Conservation (phyloP, 164 flowering plant species). For the Buxus sempervirens region DNA sequence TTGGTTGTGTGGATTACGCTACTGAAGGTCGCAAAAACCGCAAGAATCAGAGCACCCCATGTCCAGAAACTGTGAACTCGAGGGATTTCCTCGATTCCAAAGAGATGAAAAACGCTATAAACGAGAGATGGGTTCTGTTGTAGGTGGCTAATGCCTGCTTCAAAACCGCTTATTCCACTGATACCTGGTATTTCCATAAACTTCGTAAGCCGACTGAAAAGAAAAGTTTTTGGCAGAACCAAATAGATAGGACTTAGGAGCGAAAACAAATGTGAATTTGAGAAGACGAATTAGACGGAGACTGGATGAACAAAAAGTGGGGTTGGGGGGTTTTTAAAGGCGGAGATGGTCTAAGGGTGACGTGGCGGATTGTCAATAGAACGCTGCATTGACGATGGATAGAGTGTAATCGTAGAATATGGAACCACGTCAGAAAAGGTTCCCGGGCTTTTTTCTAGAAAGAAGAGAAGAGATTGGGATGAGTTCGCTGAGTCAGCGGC, state of each 20-base stretch:
- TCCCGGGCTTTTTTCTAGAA: neutral
- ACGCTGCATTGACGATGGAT: too few relatives aligned
- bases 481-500: neutral
- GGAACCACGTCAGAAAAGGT: neutral
- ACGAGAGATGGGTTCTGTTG: conserved; percentile 38
- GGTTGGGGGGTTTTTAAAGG: conserved; percentile 6
- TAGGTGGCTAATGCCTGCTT: conserved; percentile 38
- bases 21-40: conserved; percentile 42
- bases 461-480: neutral
- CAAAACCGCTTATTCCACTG: conserved; percentile 45
- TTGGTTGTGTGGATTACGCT: conserved; percentile 22
- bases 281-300: neutral
- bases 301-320: neutral
- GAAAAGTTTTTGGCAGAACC: too few relatives aligned
- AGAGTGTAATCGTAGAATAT: too few relatives aligned
- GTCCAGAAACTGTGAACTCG: conserved; percentile 39
- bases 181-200: conserved; percentile 66
- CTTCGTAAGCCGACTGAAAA: too few relatives aligned
- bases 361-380: neutral
- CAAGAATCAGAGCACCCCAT: conserved; percentile 49
- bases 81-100: conserved; percentile 20
- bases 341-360: neutral
- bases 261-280: neutral
- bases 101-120: conserved; percentile 29
- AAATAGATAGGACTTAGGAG: too few relatives aligned